Evolutionary conservation across 345 rosid species (phyloP), one percentile per base, ranked within the genome.

Genomic region (Syzygium aqueum): DNA sequence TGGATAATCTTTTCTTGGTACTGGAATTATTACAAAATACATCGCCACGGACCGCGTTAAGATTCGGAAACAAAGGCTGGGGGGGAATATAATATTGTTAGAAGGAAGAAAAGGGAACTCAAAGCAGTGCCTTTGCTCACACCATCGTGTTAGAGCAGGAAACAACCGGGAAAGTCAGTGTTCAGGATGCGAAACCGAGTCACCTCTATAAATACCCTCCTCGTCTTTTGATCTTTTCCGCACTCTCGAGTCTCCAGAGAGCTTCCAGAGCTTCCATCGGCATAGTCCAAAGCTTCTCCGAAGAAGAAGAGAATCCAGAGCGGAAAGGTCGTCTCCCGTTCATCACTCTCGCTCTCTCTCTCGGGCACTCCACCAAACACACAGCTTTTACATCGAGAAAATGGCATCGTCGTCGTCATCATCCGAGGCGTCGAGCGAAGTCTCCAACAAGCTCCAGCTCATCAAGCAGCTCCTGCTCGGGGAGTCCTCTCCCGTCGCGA

Each of bases 381-480:
- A 37, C 49, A 73, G 82, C 43, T 37, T 37, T 73, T 21, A 5
- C 82, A 10, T 37, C 25, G 17, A 61, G 63, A 87, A 83, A 85
- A 85, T 73, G 49, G 51, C 83, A 11, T 23, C 87, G 0, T 51
- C 49, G 43, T 30, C 23, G 2, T 73, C 49, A 7, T 67, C 77
- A 12, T 63, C 80, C 14, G 2, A 0, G 0, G 80, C 63, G 27
- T 78, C 80, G 51, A 85, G 21, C 53, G 94, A 92, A 83, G 91
- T 89, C 16, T 89, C 92, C 0, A 90, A 93, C 51, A 57, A 57
- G 49, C 94, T 97, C 51, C 91, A 87, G 87, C 84, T 90, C 73
- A 94, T 97, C 85, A 77, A 94, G 88, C 92, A 90, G 23, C 92
- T 93, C 85, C 92, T 97, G 40, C 91, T 96, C 49, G 94, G 88